These are phyloP conservation scores for Fusarium acutatum DNA, from an alignment of 2,329 filamentous ascomycete genomes.

Conservation along the genomic window DNA sequence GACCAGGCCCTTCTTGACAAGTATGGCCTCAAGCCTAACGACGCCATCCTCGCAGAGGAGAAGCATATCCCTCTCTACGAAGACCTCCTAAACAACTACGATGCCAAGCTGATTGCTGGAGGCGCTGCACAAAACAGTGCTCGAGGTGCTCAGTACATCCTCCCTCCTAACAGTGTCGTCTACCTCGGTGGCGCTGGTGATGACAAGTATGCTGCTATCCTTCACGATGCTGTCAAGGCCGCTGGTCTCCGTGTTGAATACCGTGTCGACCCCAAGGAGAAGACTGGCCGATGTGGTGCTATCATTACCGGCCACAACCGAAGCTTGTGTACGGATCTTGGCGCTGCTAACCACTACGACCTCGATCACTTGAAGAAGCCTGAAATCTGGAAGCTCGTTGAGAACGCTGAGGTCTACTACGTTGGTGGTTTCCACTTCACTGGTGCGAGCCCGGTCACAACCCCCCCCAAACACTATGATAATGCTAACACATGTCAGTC, in stretches of 20 bases:
- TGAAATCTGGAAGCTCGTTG: constrained; percentile 89
- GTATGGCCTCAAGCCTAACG: constrained; percentile 94
- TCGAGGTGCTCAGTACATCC: constrained; percentile 94
- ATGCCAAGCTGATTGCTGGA: constrained; percentile 93
- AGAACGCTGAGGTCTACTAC: constrained; percentile 90
- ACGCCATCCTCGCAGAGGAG: constrained; percentile 94
- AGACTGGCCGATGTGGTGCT: constrained; percentile 94
- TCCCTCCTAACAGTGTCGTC: constrained; percentile 86
- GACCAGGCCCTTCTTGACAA: constrained; percentile 87
- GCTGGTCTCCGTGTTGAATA: constrained; percentile 95
- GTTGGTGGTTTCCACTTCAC: constrained; percentile 98
- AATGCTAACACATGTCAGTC: constrained; percentile 58
- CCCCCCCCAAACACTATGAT: neutral
- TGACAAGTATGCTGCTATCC: constrained; percentile 93
- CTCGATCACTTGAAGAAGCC: constrained; percentile 90
- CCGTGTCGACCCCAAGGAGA: constrained; percentile 82
- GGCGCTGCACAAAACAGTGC: constrained; percentile 98
- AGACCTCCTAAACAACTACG: constrained; percentile 89
- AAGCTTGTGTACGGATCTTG: constrained; percentile 93
- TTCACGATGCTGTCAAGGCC: constrained; percentile 84
- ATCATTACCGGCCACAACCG: constrained; percentile 97
- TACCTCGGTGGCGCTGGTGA: constrained; percentile 94
- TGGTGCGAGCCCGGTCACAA: constrained; percentile 43
- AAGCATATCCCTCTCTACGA: constrained; percentile 92
- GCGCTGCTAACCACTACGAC: constrained; percentile 96